Base-by-base conservation (phyloP, 139 green algal species). In the Chlamydomonas sp. region DNA sequence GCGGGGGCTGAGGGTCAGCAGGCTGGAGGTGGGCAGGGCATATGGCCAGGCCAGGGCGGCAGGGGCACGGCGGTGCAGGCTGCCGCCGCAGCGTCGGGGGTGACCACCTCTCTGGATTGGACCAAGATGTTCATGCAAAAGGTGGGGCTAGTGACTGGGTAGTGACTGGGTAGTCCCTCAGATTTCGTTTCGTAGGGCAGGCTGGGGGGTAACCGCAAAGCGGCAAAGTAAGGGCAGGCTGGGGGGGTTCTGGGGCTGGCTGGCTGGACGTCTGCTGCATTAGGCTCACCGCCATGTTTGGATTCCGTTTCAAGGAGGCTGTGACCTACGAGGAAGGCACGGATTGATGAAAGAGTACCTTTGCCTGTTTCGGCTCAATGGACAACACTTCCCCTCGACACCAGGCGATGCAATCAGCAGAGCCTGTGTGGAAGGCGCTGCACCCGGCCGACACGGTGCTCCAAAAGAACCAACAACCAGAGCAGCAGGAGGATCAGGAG, bases 381-480 rank as follows among this genome's bases (percentile, higher is more conserved):
- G 2, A 31, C 9, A 16, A 31, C 69, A 75, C 69, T 5, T 12
- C 10, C 67, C 67, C 67, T 12, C 67, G 67, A 73, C 31, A 73
- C 14, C 83, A 87, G 73, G 83, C 83, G 14, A 87, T 87, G 83
- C 72, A 49, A 58, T 76, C 8, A 62, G 73, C 20, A 5, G 83
- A 87, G 72, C 83, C 83, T 4, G 6, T 80, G 62, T 87, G 83
- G 83, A 87, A 87, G 83, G 73, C 63, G 83, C 83, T 87, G 83
- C 83, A 87, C 61, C 83, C 83, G n/a, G 49, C 57, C 20, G 83
- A 87, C 63, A 78, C 62, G 15, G 31, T 49, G 31, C 31, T 49
- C 31, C 31, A 49, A 49, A 49, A 49, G 31, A 49, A 49, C 31
- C 31, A 49, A 49, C 31, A 49, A 49, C 31, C 31, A 49, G 31